These are phyloP conservation scores for Suillus bovinus DNA, from an alignment of 768 basidiomycete species.

Conservation along the genomic window DNA sequence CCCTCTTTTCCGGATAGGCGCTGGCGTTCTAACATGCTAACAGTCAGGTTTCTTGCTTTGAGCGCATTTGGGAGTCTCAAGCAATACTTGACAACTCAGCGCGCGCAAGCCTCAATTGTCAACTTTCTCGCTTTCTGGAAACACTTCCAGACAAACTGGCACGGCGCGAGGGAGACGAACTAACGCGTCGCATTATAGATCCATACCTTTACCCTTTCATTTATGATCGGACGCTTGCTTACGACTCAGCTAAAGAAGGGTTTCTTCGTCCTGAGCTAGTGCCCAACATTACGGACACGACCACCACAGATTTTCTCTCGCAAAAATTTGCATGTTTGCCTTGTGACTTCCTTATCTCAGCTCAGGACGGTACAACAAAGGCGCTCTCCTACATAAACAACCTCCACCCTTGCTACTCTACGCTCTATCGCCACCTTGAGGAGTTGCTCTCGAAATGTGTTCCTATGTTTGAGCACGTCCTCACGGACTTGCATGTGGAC, in stretches of 20 bases:
- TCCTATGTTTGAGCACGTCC: slow-evolving; percentile 51
- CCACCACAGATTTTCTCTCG: slow-evolving; percentile 43
- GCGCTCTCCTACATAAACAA: slow-evolving; percentile 58
- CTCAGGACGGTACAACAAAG: slow-evolving; percentile 27
- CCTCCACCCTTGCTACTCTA: slow-evolving; percentile 37
- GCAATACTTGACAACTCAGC: slow-evolving; percentile 20
- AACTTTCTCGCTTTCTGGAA: slow-evolving; percentile 25
- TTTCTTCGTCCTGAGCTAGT: slow-evolving; percentile 28
- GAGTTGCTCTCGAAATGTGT: slow-evolving; percentile 37
- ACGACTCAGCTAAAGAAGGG: slow-evolving; percentile 19
- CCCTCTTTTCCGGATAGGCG: not conserved
- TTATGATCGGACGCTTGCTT: slow-evolving; percentile 41
- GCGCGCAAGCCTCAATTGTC: slow-evolving; percentile 20
- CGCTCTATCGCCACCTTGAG: slow-evolving; percentile 36
- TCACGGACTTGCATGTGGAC: slow-evolving; percentile 53
- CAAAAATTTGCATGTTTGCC: slow-evolving; percentile 44
- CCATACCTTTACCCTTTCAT: slow-evolving; percentile 41
- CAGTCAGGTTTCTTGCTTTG: slow-evolving; percentile 58
- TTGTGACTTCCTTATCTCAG: slow-evolving; percentile 38
- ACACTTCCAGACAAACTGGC: slow-evolving; percentile 8
- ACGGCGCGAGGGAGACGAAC: slow-evolving; percentile 17
- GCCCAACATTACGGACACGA: slow-evolving; percentile 20
- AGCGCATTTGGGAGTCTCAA: slow-evolving; percentile 53
- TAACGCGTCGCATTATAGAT: slow-evolving; percentile 38
- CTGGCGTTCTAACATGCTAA: not conserved